Base-by-base conservation (phyloP, 1,284 basidiomycete species). In the Cryptococcus sp. region DNA sequence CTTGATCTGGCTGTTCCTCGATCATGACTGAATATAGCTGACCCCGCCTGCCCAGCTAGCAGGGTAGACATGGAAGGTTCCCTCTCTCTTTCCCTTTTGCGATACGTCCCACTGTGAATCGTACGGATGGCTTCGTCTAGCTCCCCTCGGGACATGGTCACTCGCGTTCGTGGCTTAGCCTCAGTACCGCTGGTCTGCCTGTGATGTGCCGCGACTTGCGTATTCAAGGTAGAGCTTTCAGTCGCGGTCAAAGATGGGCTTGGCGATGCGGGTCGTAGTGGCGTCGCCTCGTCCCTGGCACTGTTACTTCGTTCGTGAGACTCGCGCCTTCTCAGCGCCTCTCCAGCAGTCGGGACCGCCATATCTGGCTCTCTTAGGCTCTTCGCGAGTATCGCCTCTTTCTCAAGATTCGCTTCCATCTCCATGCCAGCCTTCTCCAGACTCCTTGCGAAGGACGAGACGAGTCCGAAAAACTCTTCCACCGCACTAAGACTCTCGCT, bases 81-180 rank as follows among this genome's bases (percentile, higher is more conserved):
- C 79, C 76, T 65, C 29, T 85, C 86, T 80, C 51, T 80, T 78
- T 64, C 26, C 26, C 26, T 29, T 80, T 56, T 85, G 79, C 58
- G 83, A 83, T 16, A 87, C 88, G 34, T 34, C 29, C 79, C 77
- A 29, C 85, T 83, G 38, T 87, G 85, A 79, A 93, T 84, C 59
- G 87, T 91, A 38, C 88, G 85, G 51, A 93, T 88, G 8, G 88
- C 89, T 66, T 88, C 84, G 66, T 93, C 90, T 41, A 93, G 77
- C 56, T 88, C 87, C 13, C 89, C 90, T 40, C 87, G 83, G 17
- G 86, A 85, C 58, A 89, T 72, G 1, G 88, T 87, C 15, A 76
- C 75, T 43, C 57, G 20, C n/a, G 55, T 46, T n/a, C 55, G 56
- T 10, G 46, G 46, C 44, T 22, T 7, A 6, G 41, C 19, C 25